Evolutionary conservation across 2,329 filamentous ascomycete genomes (phyloP).

Genomic region (Pestalotiopsis sp.): DNA sequence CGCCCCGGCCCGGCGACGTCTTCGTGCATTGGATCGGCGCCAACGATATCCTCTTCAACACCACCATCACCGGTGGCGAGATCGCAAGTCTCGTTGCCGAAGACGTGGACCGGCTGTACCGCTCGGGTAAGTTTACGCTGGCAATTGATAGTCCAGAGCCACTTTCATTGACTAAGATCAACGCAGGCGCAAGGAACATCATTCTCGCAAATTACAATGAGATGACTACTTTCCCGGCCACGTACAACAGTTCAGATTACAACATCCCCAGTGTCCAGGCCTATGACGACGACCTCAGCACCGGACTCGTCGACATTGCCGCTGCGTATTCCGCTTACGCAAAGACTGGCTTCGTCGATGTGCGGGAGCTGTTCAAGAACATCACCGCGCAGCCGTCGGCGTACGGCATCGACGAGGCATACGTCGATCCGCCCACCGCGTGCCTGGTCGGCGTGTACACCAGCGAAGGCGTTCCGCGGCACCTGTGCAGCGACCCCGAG

Average conservation of each 20-base stretch:
- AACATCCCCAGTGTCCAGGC: neutral
- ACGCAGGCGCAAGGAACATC: neutral
- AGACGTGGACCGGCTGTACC: neutral
- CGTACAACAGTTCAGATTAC: neutral
- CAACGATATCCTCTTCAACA: conserved; percentile 2
- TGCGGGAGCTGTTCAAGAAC: neutral
- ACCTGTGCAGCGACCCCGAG: neutral
- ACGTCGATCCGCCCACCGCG: neutral
- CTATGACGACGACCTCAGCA: neutral
- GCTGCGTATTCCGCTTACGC: neutral
- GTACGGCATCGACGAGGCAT: neutral
- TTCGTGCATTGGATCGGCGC: conserved; percentile 1
- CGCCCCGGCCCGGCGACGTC: neutral
- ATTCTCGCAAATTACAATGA: conserved; percentile 1
- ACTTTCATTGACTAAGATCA: neutral
- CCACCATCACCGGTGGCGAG: neutral
- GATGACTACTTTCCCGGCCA: neutral
- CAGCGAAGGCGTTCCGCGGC: neutral
- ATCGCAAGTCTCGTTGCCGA: neutral
- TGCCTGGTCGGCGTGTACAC: neutral
- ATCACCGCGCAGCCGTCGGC: neutral
- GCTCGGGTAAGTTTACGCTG: neutral
- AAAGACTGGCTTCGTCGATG: neutral
- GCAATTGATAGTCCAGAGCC: neutral
- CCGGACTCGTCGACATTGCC: neutral